phyloP scores from a whole-genome alignment of 495 filamentous ascomycete species.

The Aspergillus olivimuriae region DNA sequence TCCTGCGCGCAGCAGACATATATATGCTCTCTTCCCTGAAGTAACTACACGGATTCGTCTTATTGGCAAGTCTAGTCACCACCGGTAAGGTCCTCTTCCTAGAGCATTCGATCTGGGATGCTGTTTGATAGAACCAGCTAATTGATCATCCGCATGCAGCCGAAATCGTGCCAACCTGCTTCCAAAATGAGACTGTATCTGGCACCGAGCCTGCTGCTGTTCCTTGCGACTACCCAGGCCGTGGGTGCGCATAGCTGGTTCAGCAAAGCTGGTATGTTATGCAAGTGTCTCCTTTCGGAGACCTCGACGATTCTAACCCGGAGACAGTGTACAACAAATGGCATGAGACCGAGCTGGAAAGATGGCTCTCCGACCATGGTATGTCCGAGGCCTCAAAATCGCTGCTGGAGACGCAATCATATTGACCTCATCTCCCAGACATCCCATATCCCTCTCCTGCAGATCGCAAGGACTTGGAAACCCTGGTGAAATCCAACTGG shows the following conservation, averaged over 20 bases:
- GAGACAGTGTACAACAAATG: slow-evolving; percentile 91
- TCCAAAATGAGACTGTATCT: slow-evolving; percentile 71
- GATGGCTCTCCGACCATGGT: slow-evolving; percentile 89
- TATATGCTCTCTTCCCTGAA: too few relatives aligned
- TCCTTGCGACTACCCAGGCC: slow-evolving; percentile 58
- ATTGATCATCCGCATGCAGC: too few relatives aligned
- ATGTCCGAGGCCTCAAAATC: slow-evolving; percentile 1
- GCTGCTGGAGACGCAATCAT: neutral
- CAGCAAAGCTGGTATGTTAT: slow-evolving; percentile 66
- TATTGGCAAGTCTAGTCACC: too few relatives aligned
- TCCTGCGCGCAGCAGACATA: too few relatives aligned
- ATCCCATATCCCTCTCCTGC: slow-evolving; percentile 78
- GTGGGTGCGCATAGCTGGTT: slow-evolving; percentile 73
- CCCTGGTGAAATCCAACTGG: slow-evolving; percentile 86
- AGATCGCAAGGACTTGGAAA: slow-evolving; percentile 82
- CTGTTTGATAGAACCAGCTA: neutral
- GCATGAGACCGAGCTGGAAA: slow-evolving; percentile 95
- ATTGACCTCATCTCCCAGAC: slow-evolving; percentile 37
- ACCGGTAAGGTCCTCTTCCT: too few relatives aligned
- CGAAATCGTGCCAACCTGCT: too few relatives aligned
- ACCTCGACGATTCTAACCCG: neutral
- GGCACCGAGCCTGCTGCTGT: slow-evolving; percentile 59
- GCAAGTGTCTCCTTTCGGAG: neutral
- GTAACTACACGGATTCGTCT: too few relatives aligned
- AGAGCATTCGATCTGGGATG: neutral